Percentiles rank a stretch among this genome's conserved stretches.
These are phyloP conservation scores for Elsinoe batatas DNA, from an alignment of 2,329 filamentous ascomycete species.

Conservation along the genomic window DNA sequence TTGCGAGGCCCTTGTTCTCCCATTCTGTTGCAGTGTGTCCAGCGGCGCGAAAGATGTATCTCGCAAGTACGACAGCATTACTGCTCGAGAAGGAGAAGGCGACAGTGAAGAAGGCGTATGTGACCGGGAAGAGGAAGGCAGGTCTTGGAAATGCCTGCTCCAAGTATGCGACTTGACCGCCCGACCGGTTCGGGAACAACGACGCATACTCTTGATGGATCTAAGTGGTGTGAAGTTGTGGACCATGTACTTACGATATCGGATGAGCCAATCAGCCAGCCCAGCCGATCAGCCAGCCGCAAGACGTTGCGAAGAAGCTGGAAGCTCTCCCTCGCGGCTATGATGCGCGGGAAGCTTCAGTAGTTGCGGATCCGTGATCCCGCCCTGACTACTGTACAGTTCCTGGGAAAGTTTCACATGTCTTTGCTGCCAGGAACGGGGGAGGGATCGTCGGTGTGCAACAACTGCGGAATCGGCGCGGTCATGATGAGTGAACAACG, in stretches of 20 bases:
- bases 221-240: slow-evolving; percentile 42
- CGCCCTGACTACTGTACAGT: neutral
- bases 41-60: slow-evolving; percentile 13
- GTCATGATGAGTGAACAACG: too few relatives aligned
- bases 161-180: slow-evolving; percentile 57
- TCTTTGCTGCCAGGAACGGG: neutral
- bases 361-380: neutral
- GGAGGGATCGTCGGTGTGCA: neutral
- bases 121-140: slow-evolving; percentile 52
- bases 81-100: slow-evolving; percentile 56
- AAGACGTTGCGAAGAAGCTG: neutral
- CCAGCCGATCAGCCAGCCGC: neutral
- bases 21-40: slow-evolving; percentile 13
- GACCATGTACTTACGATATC: too few relatives aligned
- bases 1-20: slow-evolving; percentile 30
- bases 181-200: slow-evolving; percentile 58
- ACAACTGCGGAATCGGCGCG: too few relatives aligned
- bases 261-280: too few relatives aligned
- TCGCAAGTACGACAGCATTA: slow-evolving; percentile 31
- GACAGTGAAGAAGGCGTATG: slow-evolving; percentile 55
- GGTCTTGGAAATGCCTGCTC: slow-evolving; percentile 59
- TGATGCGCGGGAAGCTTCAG: neutral
- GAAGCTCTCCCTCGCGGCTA: neutral
- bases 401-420: neutral
- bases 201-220: slow-evolving; percentile 55